Base-by-base conservation (phyloP, 1,284 basidiomycete genomes). In the Leccinum olivaceoglutinosum region DNA sequence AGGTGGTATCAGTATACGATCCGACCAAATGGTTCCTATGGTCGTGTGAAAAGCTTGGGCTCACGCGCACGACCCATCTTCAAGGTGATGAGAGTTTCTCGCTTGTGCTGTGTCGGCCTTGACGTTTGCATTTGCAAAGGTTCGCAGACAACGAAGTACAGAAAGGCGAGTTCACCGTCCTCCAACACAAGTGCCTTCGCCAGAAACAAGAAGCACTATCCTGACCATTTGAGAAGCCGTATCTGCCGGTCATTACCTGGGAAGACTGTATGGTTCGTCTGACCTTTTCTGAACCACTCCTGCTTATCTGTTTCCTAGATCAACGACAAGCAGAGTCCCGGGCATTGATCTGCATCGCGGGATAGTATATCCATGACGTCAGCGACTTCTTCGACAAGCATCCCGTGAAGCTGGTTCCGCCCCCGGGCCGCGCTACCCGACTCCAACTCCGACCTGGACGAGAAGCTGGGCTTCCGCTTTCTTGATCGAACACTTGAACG, bases 61-160 rank as follows among this genome's bases (percentile, higher is more conserved):
- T 94, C 29, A 29, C 29, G 29, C 29, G 29, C 58, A 92, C 93
- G 4, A 85, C 83, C 62, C 91, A 95, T 76, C 82, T 95, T 21
- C 67, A 94, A 93, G 82, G 83, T 83, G 62, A 39, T 51, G 32
- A 32, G 2, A 9, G 0, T 8, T 51, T 54, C n/a, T 10, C 4
- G 36, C 29, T 29, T 29, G 18, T 25, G 5, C 1, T 9, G 8
- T 12, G 38, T 9, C 46, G n/a, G 21, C 3, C 3, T 46, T 8
- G 16, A 51, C 11, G n/a, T 29, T 10, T n/a, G 34, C 16, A 55
- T 9, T 36, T 53, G 39, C 29, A 58, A 79, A 76, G 77, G 32
- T 95, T 96, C 87, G 92, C 93, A 34, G 91, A 94, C 65, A 95
- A 95, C 75, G 93, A 96, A 79, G 88, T 96, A 69, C 82, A 82